Conservation (phyloP, 2,329 filamentous ascomycete genomes). For the Pseudogymnoascus sp. region DNA sequence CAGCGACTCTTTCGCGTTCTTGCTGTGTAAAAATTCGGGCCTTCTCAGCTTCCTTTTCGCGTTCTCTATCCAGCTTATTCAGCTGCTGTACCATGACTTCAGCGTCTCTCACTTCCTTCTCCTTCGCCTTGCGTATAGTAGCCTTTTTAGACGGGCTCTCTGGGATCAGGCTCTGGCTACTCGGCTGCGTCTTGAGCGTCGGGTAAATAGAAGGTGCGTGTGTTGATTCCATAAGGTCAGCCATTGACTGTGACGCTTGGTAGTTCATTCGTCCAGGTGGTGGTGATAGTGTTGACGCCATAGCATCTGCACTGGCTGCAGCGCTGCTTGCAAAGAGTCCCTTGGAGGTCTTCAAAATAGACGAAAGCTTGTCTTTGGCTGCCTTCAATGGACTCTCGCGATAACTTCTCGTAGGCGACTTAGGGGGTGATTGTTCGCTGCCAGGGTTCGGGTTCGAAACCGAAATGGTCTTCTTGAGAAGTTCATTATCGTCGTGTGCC, state of each 20-base stretch:
- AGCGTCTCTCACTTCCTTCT: constrained; percentile 56
- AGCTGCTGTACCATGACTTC: constrained; percentile 52
- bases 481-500: constrained; percentile 24
- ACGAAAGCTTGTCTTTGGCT: constrained; percentile 86
- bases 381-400: constrained; percentile 79
- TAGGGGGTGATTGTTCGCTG: constrained; percentile 27
- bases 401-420: constrained; percentile 48
- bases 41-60: constrained; percentile 63
- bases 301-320: constrained; percentile 54
- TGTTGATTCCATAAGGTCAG: constrained; percentile 27
- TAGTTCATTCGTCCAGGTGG: constrained; percentile 40
- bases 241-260: constrained; percentile 39
- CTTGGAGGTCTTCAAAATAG: constrained; percentile 80
- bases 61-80: constrained; percentile 56
- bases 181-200: constrained; percentile 34
- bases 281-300: constrained; percentile 48
- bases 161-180: constrained; percentile 20
- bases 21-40: constrained; percentile 47
- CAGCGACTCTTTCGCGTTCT: constrained; percentile 46
- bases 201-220: constrained; percentile 32
- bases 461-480: constrained; percentile 53
- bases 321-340: constrained; percentile 75
- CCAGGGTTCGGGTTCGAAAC: constrained; percentile 26
- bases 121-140: constrained; percentile 43
- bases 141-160: constrained; percentile 21